phyloP scores from a whole-genome alignment of 2,329 filamentous ascomycete genomes.

The Teratosphaeria pseudoeucalypti region DNA sequence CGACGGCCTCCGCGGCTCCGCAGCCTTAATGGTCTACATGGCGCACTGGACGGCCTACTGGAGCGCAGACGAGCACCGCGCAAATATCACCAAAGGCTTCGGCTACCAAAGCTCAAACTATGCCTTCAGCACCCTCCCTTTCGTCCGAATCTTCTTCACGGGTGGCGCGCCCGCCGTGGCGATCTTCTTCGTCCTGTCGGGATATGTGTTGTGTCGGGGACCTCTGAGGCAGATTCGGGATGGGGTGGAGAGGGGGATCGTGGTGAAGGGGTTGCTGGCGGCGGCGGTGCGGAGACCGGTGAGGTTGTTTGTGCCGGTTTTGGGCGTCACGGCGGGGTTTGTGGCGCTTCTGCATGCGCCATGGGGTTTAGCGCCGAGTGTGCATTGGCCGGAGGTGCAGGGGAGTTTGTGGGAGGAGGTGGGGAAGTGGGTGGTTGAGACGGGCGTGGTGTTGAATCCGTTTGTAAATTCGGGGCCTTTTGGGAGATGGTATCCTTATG shows the following conservation, averaged over 20 bases:
- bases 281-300: constrained; percentile 39
- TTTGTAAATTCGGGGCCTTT: constrained; percentile 41
- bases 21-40: constrained; percentile 46
- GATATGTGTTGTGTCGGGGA: constrained; percentile 38
- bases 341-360: constrained; percentile 41
- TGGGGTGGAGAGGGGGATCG: constrained; percentile 20
- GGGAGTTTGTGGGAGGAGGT: constrained; percentile 37
- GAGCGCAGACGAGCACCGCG: constrained; percentile 1
- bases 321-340: constrained; percentile 43
- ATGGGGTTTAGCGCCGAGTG: constrained; percentile 32
- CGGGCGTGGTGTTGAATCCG: constrained; percentile 52
- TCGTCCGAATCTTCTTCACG: constrained; percentile 48
- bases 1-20: constrained; percentile 56
- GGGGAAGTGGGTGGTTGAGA: constrained; percentile 30
- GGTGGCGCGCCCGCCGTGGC: constrained; percentile 50
- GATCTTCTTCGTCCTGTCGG: constrained; percentile 42
- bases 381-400: constrained; percentile 20
- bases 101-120: constrained; percentile 30
- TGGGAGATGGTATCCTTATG: constrained; percentile 27
- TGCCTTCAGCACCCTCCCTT: constrained; percentile 44
- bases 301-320: constrained; percentile 38
- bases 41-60: constrained; percentile 23
- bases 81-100: constrained; percentile 2
- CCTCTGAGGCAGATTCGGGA: constrained; percentile 21
- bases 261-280: constrained; percentile 15